Conservation (phyloP, 495 filamentous ascomycete species). For the Neurospora cerealis region DNA sequence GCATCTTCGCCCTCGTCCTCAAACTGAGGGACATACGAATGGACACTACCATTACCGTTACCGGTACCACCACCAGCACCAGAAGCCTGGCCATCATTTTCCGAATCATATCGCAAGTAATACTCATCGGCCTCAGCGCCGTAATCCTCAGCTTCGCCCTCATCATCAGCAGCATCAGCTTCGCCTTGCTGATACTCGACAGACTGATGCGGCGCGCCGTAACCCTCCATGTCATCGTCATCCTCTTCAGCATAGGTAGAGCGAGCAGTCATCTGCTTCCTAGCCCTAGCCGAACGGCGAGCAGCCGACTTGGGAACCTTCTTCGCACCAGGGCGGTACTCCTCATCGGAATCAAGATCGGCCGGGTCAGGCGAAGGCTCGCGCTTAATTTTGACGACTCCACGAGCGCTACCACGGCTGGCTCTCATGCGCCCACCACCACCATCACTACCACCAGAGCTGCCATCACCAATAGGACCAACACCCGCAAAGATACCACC, state of each 20-base stretch:
- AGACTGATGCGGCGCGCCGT: not conserved
- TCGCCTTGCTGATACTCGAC: not conserved
- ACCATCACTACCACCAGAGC: not conserved
- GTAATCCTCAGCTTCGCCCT: not conserved
- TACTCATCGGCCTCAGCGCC: not conserved
- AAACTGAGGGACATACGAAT: not conserved
- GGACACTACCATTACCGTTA: not conserved
- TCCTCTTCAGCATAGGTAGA: not conserved
- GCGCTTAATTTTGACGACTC: not conserved
- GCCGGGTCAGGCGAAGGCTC: slow-evolving; percentile 4
- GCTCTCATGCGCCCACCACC: not conserved
- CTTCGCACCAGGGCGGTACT: slow-evolving; percentile 1
- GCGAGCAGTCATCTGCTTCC: not conserved
- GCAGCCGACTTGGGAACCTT: not conserved
- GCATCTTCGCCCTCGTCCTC: not conserved
- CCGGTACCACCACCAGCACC: not conserved
- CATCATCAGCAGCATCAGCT: slow-evolving; percentile 1
- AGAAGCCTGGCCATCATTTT: not conserved
- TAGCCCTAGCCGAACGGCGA: slow-evolving; percentile 2
- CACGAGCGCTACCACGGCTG: not conserved
- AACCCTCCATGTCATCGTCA: not conserved
- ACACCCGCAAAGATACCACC: not conserved
- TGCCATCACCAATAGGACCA: not conserved
- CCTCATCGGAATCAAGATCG: slow-evolving; percentile 1
- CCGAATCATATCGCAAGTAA: not conserved